Evolutionary conservation across 208 protist genomes (phyloP), one percentile per base, ranked within the genome.

Genomic region (Novymonas esmeraldas): DNA sequence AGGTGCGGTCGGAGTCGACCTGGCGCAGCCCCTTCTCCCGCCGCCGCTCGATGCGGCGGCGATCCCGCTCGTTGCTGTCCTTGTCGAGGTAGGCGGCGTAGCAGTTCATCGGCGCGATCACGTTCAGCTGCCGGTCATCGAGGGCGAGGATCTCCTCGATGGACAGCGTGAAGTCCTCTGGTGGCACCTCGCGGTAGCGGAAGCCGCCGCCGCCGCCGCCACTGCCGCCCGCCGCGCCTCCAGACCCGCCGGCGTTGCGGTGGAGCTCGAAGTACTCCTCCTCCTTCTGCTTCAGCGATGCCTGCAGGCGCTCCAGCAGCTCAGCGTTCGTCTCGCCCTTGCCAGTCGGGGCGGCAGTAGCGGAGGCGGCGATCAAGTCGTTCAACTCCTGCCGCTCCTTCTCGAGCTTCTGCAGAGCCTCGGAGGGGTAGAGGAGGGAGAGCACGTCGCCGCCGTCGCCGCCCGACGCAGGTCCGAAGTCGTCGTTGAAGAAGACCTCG

Each of bases 61-160:
- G 81, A 76, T 96, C 91, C 7, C 86, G 78, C 57, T 64, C 36
- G 76, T 96, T 96, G 45, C 64, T 81, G 0, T 66, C 64, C 55
- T 81, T 73, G 51, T 85, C 75, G 3, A 92, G 76, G 78, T 96
- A 97, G 0, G 93, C 85, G 1, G 93, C 90, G 70, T 97, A 97
- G 76, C 90, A 97, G 59, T 79, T 86, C 84, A 97, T 88, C n/a
- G 93, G 93, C 24, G 87, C 93, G 44, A 97, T 86, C 82, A 95
- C 93, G 76, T 97, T 97, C 29, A 97, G 84, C 65, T 94, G 89
- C 0, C 93, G 87, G 54, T 97, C 93, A 79, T 97, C 93, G 11
- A 80, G 72, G 4, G 84, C 71, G 26, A 97, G 82, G 38, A 97
- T 95, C 33, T 97, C 90, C 64, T 96, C 87, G 22, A 91, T 57